A percentile compares a stretch with the other conserved stretches of the same genome.
Conservation (phyloP, 164 flowering plant genomes). For the Amborella trichopoda region DNA sequence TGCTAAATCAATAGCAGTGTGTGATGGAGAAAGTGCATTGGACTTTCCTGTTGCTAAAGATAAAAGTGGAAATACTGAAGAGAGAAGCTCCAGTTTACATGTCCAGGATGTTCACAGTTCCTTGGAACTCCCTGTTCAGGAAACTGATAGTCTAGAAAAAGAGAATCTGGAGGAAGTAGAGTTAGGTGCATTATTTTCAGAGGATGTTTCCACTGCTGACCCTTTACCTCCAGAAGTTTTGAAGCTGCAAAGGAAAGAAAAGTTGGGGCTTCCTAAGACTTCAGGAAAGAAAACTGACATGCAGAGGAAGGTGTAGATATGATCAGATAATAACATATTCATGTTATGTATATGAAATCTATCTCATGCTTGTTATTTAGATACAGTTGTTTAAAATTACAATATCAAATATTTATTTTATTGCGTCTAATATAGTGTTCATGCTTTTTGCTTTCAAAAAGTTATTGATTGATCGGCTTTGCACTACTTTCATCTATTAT, state of each 20-base stretch:
- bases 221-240: conserved; percentile 32
- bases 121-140: conserved; percentile 12
- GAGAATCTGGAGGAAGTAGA: conserved; percentile 45
- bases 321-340: no score
- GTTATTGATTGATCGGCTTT: no score
- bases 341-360: no score
- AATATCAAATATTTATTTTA: no score
- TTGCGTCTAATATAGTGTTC: no score
- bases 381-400: no score
- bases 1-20: conserved; percentile 7
- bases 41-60: conserved; percentile 4
- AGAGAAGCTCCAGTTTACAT: no score
- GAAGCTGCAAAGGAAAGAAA: conserved; percentile 49
- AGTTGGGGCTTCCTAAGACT: conserved; percentile 29
- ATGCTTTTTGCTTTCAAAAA: no score
- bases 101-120: no score
- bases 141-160: conserved; percentile 15
- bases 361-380: no score
- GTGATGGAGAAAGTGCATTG: conserved; percentile 6
- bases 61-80: no score
- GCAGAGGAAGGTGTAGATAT: conserved; percentile 96
- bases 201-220: conserved; percentile 28
- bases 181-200: conserved; percentile 49
- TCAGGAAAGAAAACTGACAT: conserved; percentile 56
- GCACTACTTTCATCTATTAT: no score